Conservation (phyloP, 129 eudicot species). For the Glebionis coronaria region DNA sequence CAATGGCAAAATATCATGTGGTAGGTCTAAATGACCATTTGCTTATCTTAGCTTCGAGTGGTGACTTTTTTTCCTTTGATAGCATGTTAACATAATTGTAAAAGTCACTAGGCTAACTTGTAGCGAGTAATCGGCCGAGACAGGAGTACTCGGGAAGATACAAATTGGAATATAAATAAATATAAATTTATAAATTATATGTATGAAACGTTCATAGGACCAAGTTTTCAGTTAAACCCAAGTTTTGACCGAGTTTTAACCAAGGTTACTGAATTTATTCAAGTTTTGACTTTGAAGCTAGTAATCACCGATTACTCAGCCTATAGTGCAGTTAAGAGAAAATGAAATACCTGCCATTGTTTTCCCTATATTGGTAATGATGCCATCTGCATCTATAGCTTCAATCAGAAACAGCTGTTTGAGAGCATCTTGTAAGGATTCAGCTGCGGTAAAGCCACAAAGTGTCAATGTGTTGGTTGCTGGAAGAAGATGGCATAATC, state of each 20-base stretch:
- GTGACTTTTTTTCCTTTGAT: slow-evolving; percentile 8
- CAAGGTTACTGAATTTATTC: too few relatives aligned
- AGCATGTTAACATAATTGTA: background rate
- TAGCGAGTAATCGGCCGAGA: too few relatives aligned
- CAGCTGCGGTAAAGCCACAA: slow-evolving; percentile 53
- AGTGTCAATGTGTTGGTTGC: slow-evolving; percentile 6
- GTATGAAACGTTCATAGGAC: too few relatives aligned
- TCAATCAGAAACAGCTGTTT: slow-evolving; percentile 91
- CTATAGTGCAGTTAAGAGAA: background rate
- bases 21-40: slow-evolving; percentile 1
- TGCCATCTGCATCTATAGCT: slow-evolving; percentile 88
- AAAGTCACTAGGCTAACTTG: too few relatives aligned
- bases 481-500: slow-evolving; percentile 12
- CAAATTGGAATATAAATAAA: too few relatives aligned
- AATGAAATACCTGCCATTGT: slow-evolving; percentile 71
- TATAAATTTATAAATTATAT: too few relatives aligned
- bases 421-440: slow-evolving; percentile 86
- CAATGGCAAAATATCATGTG: background rate
- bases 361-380: slow-evolving; percentile 68
- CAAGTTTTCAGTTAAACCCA: too few relatives aligned
- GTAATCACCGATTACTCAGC: too few relatives aligned
- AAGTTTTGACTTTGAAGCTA: too few relatives aligned
- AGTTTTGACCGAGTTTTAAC: too few relatives aligned
- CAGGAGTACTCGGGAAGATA: too few relatives aligned
- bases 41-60: slow-evolving; percentile 15